Conservation (phyloP, 2,329 filamentous ascomycete genomes). For the Lachnellula occidentalis region DNA sequence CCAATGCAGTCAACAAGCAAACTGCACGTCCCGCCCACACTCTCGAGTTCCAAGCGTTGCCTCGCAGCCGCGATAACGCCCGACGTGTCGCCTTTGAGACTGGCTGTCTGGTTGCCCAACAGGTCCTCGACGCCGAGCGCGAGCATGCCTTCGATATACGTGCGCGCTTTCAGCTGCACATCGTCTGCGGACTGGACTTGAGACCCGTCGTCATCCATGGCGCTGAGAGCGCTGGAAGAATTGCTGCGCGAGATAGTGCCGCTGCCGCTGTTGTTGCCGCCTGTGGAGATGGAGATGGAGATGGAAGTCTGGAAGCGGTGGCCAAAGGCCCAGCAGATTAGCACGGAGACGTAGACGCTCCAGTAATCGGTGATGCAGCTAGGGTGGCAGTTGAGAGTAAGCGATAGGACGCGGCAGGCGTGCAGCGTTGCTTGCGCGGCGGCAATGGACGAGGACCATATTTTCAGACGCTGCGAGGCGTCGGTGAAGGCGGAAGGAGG, state of each 20-base stretch:
- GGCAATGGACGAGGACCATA: slow-evolving; percentile 41
- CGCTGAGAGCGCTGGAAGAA: slow-evolving; percentile 9
- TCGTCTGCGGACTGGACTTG: slow-evolving; percentile 9
- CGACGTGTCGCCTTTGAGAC: slow-evolving; percentile 38
- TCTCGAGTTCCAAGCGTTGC: slow-evolving; percentile 44
- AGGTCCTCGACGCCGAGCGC: slow-evolving; percentile 37
- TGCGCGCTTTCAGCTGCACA: slow-evolving; percentile 22
- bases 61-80: slow-evolving; percentile 45
- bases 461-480: slow-evolving; percentile 42
- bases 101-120: slow-evolving; percentile 29
- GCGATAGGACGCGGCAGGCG: slow-evolving; percentile 47
- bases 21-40: slow-evolving; percentile 42
- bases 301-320: slow-evolving; percentile 28
- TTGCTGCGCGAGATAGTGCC: slow-evolving; percentile 8
- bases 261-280: slow-evolving; percentile 18
- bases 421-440: slow-evolving; percentile 44
- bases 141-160: slow-evolving; percentile 36
- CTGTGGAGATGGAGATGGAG: not conserved
- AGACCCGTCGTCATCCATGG: slow-evolving; percentile 3
- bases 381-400: slow-evolving; percentile 34
- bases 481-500: slow-evolving; percentile 39
- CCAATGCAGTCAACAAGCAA: slow-evolving; percentile 48
- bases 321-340: slow-evolving; percentile 56
- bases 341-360: slow-evolving; percentile 50
- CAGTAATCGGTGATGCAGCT: slow-evolving; percentile 44